Base-by-base conservation (phyloP, 768 basidiomycete species). In the Suillus fuscotomentosus region DNA sequence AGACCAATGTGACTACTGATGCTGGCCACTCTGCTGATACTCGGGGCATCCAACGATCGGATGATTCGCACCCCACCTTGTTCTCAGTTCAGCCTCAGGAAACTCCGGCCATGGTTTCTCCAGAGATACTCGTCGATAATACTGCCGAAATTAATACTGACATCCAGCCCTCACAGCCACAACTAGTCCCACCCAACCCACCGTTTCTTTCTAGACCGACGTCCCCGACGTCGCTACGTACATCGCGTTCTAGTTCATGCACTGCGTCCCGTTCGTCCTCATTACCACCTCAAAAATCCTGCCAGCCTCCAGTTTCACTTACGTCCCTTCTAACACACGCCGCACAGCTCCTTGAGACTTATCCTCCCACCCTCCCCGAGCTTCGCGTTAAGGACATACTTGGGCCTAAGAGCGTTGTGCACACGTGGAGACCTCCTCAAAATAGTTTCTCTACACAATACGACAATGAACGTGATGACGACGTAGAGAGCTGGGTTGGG, bases 371-470 rank as follows among this genome's bases (percentile, higher is more conserved):
- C 2, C 82, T 89, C 60, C 82, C 87, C 11, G 77, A 73, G 0
- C 77, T 94, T 14, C 71, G 67, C 3, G 77, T 91, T 17, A 75
- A 82, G 7, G 77, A 79, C 36, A 90, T 90, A 56, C 86, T 94
- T 83, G 92, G 92, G 10, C 90, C 89, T 1, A 87, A 90, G 69
- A 92, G 90, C 70, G 89, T 85, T 43, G 78, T 92, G 60, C 85
- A 82, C 72, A 93, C 92, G 10, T 94, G 91, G 91, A 75, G n/a
- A 73, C 85, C 50, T 85, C 84, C 56, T 13, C 62, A 61, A 60
- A 20, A 22, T 17, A 15, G 27, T n/a, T 62, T 59, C 31, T 61
- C 47, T 9, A 17, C 27, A 22, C 15, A 14, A 36, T 60, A 20
- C 13, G 54, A 24, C 34, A 36, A 22, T 22, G n/a, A 27, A 60